Percentiles rank a stretch among this genome's conserved stretches.
Evolutionary conservation across 2,329 filamentous ascomycete species (phyloP).

Genomic region (Colletotrichum sp.): DNA sequence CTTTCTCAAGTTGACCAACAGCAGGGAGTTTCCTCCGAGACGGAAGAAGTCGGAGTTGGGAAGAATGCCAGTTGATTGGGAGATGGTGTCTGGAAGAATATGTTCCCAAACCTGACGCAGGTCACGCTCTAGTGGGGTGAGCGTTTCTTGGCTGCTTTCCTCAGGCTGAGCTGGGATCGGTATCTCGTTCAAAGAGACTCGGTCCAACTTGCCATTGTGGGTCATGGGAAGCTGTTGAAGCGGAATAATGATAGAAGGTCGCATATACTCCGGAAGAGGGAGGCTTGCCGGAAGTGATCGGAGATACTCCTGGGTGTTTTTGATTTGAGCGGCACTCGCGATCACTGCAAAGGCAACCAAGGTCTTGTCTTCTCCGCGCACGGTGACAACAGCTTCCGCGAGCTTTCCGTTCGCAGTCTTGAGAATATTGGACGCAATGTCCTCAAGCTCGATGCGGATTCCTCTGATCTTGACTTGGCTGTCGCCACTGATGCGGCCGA

Average conservation of each 20-base stretch:
- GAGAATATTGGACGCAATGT: conserved; percentile 34
- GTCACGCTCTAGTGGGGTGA: not conserved
- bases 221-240: conserved; percentile 33
- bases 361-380: conserved; percentile 22
- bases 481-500: conserved; percentile 44
- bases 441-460: conserved; percentile 49
- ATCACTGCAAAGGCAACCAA: conserved; percentile 34
- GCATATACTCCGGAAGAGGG: conserved; percentile 38
- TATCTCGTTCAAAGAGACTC: conserved; percentile 27
- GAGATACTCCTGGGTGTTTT: conserved; percentile 11
- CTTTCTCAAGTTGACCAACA: conserved; percentile 41
- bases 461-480: conserved; percentile 51
- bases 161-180: conserved; percentile 21
- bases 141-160: not conserved
- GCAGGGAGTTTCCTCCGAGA: conserved; percentile 45
- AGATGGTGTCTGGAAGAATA: conserved; percentile 25
- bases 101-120: conserved; percentile 21
- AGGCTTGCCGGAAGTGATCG: conserved; percentile 20
- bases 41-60: conserved; percentile 42
- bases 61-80: conserved; percentile 20
- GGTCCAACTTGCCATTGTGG: conserved; percentile 35
- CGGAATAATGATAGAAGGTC: conserved; percentile 30
- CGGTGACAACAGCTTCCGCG: conserved; percentile 25
- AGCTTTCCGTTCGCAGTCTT: conserved; percentile 21
- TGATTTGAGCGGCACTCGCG: not conserved